A percentile compares a stretch with the other conserved stretches of the same genome.
Evolutionary conservation across 2,329 filamentous ascomycete species (phyloP).

Genomic region (Ophiostoma populinum): DNA sequence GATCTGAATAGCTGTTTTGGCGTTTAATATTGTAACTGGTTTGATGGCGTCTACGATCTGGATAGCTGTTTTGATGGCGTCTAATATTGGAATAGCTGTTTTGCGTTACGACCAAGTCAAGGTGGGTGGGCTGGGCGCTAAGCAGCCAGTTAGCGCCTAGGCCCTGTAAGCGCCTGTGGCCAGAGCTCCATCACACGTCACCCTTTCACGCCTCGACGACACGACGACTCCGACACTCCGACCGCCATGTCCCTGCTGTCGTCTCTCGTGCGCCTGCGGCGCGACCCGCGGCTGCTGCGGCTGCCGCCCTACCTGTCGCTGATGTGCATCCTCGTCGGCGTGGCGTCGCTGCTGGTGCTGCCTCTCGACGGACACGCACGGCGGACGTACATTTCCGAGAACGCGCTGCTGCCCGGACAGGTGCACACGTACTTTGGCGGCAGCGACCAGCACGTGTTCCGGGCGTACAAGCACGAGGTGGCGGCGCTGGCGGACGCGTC

Average conservation of each 20-base stretch:
- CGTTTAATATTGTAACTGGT: too few relatives aligned
- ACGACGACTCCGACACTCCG: neutral
- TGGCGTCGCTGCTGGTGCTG: constrained; percentile 78
- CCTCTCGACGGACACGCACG: constrained; percentile 84
- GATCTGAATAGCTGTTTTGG: too few relatives aligned
- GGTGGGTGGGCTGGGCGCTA: too few relatives aligned
- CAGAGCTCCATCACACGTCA: neutral
- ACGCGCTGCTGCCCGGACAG: constrained; percentile 85
- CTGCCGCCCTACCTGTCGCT: constrained; percentile 77
- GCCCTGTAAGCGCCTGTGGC: too few relatives aligned
- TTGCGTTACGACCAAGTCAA: too few relatives aligned
- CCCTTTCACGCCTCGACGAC: neutral
- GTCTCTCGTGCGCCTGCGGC: constrained; percentile 50
- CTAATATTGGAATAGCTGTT: too few relatives aligned
- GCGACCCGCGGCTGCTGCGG: constrained; percentile 66
- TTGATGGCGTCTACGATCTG: too few relatives aligned
- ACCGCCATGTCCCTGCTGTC: neutral
- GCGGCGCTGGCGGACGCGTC: constrained; percentile 29
- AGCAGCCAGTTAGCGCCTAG: too few relatives aligned
- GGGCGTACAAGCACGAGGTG: constrained; percentile 76
- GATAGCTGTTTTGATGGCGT: too few relatives aligned
- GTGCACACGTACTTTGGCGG: constrained; percentile 96
- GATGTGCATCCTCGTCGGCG: constrained; percentile 67
- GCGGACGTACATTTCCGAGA: constrained; percentile 91
- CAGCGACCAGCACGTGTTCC: constrained; percentile 87